These are phyloP conservation scores for Irpex sp. DNA, from an alignment of 1,284 basidiomycete species.

Conservation along the genomic window DNA sequence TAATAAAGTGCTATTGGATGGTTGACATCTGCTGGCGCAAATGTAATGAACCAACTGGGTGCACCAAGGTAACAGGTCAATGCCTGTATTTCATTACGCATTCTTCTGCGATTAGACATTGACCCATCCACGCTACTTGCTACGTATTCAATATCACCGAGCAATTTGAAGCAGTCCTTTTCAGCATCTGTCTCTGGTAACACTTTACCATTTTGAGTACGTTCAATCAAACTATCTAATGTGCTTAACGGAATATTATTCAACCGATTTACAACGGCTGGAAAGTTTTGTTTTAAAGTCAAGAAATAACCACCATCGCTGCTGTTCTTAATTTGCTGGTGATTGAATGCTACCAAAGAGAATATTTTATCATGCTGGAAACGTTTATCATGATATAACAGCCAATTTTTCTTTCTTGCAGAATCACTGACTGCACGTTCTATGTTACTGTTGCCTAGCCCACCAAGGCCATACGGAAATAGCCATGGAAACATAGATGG, in stretches of 20 bases:
- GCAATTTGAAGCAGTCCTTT: slow-evolving; percentile 30
- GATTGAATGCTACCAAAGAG: slow-evolving; percentile 35
- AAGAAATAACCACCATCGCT: slow-evolving; percentile 27
- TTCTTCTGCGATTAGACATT: slow-evolving; percentile 24
- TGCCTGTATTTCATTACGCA: slow-evolving; percentile 34
- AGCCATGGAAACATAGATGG: slow-evolving; percentile 29
- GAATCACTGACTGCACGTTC: neutral
- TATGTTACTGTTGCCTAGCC: slow-evolving; percentile 11
- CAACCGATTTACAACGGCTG: slow-evolving; percentile 23
- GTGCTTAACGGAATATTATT: slow-evolving; percentile 21
- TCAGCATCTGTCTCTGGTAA: slow-evolving; percentile 21
- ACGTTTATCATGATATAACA: slow-evolving; percentile 36
- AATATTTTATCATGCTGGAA: slow-evolving; percentile 35
- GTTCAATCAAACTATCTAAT: slow-evolving; percentile 17
- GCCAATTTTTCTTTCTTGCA: slow-evolving; percentile 21
- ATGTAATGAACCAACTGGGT: slow-evolving; percentile 18
- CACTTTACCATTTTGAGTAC: too few species aligned
- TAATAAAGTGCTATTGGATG: slow-evolving; percentile 6
- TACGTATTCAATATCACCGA: slow-evolving; percentile 32
- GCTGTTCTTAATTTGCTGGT: slow-evolving; percentile 32
- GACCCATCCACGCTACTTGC: slow-evolving; percentile 30
- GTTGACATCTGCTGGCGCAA: slow-evolving; percentile 2
- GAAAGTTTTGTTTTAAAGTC: slow-evolving; percentile 24
- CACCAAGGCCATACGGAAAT: slow-evolving; percentile 25
- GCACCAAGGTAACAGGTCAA: slow-evolving; percentile 29